A percentile compares a stretch with the other conserved stretches of the same genome.
These are phyloP conservation scores for Oryza australiensis DNA, from an alignment of 176 grass and related monocot species.

Conservation along the genomic window DNA sequence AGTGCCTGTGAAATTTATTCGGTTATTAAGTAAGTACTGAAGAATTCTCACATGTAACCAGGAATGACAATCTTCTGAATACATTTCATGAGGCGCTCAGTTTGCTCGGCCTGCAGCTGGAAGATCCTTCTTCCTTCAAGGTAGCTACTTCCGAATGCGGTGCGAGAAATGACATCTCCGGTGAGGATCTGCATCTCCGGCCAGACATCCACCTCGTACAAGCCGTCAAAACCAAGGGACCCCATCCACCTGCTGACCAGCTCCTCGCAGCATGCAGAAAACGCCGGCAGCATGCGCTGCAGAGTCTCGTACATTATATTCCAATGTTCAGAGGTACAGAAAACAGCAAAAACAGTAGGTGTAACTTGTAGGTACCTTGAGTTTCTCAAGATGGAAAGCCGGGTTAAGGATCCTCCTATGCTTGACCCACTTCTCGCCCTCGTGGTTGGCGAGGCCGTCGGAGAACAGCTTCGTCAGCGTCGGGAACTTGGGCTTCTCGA, in stretches of 20 bases:
- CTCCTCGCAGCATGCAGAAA: constrained; percentile 54
- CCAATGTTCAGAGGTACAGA: background rate
- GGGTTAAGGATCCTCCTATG: constrained; percentile 51
- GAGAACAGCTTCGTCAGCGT: constrained; percentile 17
- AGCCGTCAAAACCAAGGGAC: constrained; percentile 12
- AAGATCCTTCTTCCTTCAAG: constrained; percentile 58
- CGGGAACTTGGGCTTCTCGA: constrained; percentile 40
- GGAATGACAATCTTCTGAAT: constrained; percentile 32
- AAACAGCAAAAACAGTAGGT: background rate
- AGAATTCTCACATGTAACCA: constrained; percentile 48
- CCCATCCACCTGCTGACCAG: constrained; percentile 47
- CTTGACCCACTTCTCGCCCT: constrained; percentile 50
- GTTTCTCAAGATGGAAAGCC: constrained; percentile 50
- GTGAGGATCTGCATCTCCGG: constrained; percentile 60
- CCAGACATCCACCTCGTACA: constrained; percentile 50
- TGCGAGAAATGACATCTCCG: constrained; percentile 60
- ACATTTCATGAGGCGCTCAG: constrained; percentile 8
- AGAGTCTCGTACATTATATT: constrained; percentile 5
- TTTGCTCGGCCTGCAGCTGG: constrained; percentile 47
- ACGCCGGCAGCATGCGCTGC: constrained; percentile 57
- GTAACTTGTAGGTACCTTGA: constrained; percentile 30
- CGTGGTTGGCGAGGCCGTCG: constrained; percentile 8
- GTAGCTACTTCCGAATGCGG: constrained; percentile 55
- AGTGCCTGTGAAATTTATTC: background rate
- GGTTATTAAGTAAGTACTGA: background rate